These are phyloP conservation scores for Odontarrhena argentea DNA, from an alignment of 345 rosid species.

Conservation along the genomic window DNA sequence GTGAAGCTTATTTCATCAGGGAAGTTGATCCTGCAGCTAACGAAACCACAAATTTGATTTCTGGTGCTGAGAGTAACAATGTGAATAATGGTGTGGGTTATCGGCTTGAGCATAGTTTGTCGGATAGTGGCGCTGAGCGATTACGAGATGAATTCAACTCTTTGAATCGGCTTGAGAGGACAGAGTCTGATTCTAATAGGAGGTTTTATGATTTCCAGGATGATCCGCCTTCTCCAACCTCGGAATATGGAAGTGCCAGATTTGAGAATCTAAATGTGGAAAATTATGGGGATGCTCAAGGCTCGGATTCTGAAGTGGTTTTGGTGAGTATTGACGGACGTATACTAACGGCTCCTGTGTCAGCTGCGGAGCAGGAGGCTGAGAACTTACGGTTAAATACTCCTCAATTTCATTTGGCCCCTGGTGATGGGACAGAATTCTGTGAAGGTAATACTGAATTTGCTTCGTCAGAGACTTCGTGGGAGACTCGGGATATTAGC, in stretches of 20 bases:
- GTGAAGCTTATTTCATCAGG: constrained; percentile 83
- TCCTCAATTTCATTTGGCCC: constrained; percentile 86
- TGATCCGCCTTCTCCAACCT: constrained; percentile 53
- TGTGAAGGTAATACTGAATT: constrained; percentile 65
- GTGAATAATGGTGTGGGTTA: constrained; percentile 30
- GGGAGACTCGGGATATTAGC: constrained; percentile 53
- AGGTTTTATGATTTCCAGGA: constrained; percentile 79
- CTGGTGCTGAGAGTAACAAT: constrained; percentile 29
- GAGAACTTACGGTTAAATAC: constrained; percentile 59
- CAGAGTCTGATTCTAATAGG: constrained; percentile 67
- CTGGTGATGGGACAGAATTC: constrained; percentile 66
- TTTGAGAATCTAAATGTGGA: constrained; percentile 56
- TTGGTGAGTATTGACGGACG: constrained; percentile 88
- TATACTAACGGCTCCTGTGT: constrained; percentile 77
- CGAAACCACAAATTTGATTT: constrained; percentile 29
- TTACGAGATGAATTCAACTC: constrained; percentile 50
- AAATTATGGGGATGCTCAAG: constrained; percentile 49
- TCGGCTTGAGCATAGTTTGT: constrained; percentile 68
- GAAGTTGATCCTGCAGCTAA: constrained; percentile 59
- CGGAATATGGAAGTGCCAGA: constrained; percentile 59
- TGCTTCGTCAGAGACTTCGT: constrained; percentile 52
- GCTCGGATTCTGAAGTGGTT: constrained; percentile 67
- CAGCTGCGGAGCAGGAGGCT: constrained; percentile 60
- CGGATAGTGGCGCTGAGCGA: constrained; percentile 55
- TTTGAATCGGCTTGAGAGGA: constrained; percentile 54